Evolutionary conservation across 345 rosid species (phyloP).

Genomic region (Murraya koenigii): DNA sequence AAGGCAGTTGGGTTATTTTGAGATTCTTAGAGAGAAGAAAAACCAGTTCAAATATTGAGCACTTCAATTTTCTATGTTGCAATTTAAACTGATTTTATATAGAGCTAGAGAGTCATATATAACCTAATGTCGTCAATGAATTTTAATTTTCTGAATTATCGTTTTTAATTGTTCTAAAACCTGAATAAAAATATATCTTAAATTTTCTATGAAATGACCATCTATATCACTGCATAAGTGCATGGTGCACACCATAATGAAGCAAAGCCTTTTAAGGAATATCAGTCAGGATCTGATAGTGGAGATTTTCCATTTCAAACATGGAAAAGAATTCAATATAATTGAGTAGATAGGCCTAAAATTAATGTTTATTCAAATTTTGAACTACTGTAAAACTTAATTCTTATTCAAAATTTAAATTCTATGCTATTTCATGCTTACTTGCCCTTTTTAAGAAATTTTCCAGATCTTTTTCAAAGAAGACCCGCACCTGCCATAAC

Average conservation of each 20-base stretch:
- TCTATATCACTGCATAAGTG: background rate
- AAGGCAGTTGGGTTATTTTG: background rate
- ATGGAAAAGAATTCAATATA: background rate
- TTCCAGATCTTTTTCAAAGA: no score
- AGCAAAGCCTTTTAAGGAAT: background rate
- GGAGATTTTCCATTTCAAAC: background rate
- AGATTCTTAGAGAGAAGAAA: background rate
- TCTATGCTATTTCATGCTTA: no score
- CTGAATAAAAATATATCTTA: background rate
- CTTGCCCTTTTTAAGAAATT: no score
- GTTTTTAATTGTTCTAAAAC: background rate
- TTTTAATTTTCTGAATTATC: background rate
- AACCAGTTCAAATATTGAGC: background rate
- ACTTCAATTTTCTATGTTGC: no score
- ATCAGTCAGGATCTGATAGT: background rate
- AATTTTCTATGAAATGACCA: background rate
- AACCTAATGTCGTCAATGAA: background rate
- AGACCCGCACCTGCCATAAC: no score
- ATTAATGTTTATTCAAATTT: no score
- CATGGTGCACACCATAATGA: background rate
- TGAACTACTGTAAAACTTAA: no score
- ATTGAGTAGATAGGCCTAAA: no score
- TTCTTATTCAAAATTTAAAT: no score
- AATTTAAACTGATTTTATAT: no score
- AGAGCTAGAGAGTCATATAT: background rate